Percentiles rank a stretch among this genome's conserved stretches.
Conservation (phyloP, 1,139 yeast species). For the Kodamaea sp. region DNA sequence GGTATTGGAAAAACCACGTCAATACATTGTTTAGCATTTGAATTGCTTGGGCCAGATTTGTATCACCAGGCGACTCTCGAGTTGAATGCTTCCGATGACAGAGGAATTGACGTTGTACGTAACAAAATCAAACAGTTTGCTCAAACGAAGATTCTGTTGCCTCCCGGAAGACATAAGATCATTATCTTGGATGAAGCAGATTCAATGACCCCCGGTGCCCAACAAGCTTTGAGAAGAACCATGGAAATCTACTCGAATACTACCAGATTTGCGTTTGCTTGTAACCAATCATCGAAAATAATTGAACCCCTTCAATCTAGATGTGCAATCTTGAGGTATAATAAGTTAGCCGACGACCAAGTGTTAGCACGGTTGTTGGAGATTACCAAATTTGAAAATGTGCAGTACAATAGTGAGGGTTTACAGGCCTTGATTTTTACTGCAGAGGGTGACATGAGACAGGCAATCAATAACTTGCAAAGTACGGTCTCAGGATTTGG, state of each 20-base stretch:
- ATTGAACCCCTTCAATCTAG: slow-evolving; percentile 96
- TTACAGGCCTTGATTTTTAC: slow-evolving; percentile 92
- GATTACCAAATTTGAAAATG: slow-evolving; percentile 67
- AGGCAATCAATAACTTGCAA: slow-evolving; percentile 91
- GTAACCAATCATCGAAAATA: slow-evolving; percentile 91
- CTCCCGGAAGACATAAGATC: slow-evolving; percentile 72
- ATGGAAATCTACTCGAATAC: slow-evolving; percentile 95
- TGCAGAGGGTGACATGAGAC: slow-evolving; percentile 99
- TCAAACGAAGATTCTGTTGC: slow-evolving; percentile 72
- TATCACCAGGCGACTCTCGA: slow-evolving; percentile 86
- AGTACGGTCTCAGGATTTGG: slow-evolving; percentile 95
- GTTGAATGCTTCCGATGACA: slow-evolving; percentile 55
- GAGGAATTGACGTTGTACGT: slow-evolving; percentile 52
- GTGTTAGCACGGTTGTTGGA: slow-evolving; percentile 76
- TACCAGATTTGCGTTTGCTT: slow-evolving; percentile 96
- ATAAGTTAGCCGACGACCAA: slow-evolving; percentile 80
- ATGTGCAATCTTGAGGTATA: slow-evolving; percentile 90
- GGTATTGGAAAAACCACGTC: slow-evolving; percentile 98
- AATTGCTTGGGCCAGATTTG: slow-evolving; percentile 67
- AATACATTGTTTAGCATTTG: slow-evolving; percentile 85
- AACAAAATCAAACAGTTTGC: slow-evolving; percentile 53
- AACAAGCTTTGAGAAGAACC: slow-evolving; percentile 93
- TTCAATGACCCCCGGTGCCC: slow-evolving; percentile 98
- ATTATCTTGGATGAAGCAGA: slow-evolving; percentile 94
- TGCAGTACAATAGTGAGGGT: slow-evolving; percentile 86